Evolutionary conservation across 257 asterid genomes (phyloP), one percentile per base, ranked within the genome.

Genomic region (Fraxinus cuspidata): DNA sequence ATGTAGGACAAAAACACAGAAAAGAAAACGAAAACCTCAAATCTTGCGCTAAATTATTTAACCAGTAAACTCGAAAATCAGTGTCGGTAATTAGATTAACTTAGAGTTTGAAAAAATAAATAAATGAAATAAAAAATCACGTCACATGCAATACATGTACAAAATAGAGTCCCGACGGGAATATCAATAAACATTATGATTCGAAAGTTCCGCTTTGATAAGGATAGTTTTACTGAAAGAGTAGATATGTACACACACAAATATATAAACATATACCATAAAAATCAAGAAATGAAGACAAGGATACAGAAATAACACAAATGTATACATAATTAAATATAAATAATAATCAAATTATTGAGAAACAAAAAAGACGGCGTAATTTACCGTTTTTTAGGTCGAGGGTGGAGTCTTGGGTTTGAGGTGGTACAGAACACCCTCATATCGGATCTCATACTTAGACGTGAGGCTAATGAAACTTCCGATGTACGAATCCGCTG

Each of bases 381-480:
- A 38, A 18, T 37, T 64, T 81, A 91, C 97, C 97, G 81, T 87
- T 88, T 79, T 89, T 88, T 79, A 93, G 94, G 82, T 91, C 96
- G 76, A 93, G 82, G 27, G 92, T 85, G 74, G 94, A 86, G 85
- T 91, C 94, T 6, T 85, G 84, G 96, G 87, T 79, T 93, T 87
- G 74, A 93, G 96, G 76, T 63, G 74, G 81, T 84, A 89, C 0
- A 91, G 86, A 49, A 88, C 73, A 64, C 97, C 97, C 81, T 93
- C 97, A 77, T 91, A 91, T 65, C 97, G 97, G 84, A 93, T 88
- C 88, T 91, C 97, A 74, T 78, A 84, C 89, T 89, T 91, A 2
- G 97, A 91, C 37, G 81, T 85, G 68, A 93, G 87, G 91, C 92
- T 91, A 10, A 91, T 84, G 81, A 83, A 83, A 78, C 97, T 86